Evolutionary conservation across 139 green algal genomes (phyloP).

Genomic region (Bryopsis sp.): DNA sequence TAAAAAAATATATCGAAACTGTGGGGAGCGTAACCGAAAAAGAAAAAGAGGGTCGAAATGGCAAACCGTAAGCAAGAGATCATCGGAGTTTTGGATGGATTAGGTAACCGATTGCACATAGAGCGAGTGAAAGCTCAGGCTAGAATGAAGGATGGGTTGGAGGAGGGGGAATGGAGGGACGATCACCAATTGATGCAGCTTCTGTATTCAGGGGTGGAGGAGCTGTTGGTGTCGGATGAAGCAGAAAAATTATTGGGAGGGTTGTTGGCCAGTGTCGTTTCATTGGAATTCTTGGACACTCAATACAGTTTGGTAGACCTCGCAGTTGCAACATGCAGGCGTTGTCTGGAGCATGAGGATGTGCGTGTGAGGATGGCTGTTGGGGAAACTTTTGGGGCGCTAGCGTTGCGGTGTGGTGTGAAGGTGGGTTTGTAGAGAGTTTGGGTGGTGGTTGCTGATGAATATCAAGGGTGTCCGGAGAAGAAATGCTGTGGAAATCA

Average conservation of each 20-base stretch:
- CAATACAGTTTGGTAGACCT: constrained; percentile 6
- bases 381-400: constrained; percentile 37
- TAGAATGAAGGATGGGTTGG: constrained; percentile 17
- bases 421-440: no score
- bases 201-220: constrained; percentile 20
- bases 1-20: no score
- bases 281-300: constrained; percentile 19
- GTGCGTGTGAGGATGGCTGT: constrained; percentile 54
- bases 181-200: constrained; percentile 1
- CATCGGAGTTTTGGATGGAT: constrained; percentile 3
- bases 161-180: neutral
- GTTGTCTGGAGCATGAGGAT: constrained; percentile 46
- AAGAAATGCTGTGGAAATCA: no score
- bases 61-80: no score
- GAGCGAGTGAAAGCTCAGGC: constrained; percentile 35
- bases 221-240: constrained; percentile 23
- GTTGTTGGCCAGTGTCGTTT: neutral
- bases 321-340: no score
- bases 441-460: no score
- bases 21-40: no score
- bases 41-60: no score
- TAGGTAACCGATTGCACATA: constrained; percentile 24
- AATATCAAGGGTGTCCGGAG: no score
- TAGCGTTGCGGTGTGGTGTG: constrained; percentile 33
- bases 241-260: constrained; percentile 44